Evolutionary conservation across 768 basidiomycete genomes (phyloP), one percentile per base, ranked within the genome.

Genomic region (Podaxis rugospora): DNA sequence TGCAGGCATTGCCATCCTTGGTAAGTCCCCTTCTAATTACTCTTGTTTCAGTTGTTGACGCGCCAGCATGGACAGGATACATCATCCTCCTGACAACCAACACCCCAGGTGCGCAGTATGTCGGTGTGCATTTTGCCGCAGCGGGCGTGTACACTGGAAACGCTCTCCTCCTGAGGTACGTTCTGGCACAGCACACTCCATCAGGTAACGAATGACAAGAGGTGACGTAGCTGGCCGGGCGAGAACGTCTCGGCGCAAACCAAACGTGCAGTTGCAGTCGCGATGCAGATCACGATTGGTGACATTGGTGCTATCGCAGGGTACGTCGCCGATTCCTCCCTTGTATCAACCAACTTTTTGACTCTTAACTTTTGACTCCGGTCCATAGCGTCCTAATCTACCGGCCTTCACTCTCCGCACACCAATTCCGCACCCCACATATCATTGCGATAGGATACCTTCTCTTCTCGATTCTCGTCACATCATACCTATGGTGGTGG

Each of bases 211-310:
- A 21, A 2, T 21, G n/a, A 35, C 35, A 18, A 37, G 14, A 23
- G 14, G 10, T 28, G 51, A n/a, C 27, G 4, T 63, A 78, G 80
- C 57, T 87, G 86, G 83, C 83, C 85, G 0, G 77, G 81, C 16
- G 86, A 88, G 69, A 87, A 87, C 63, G 84, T 88, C n/a, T 84
- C 84, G 11, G 83, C 81, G 10, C 86, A 87, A 65, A 87, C 85
- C 3, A 87, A 87, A 67, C 79, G 86, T 11, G 85, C 86, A 0
- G 77, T 85, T 1, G 83, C 82, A 1, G 77, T 85, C 3, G 86
- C 83, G 1, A 79, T 84, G 78, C 87, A 87, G 66, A 86, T 88
- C 51, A 82, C 81, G 7, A 79, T 87, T 10, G 84, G 84, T 11
- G 83, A 87, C 63, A 72, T 83, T 37, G 86, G 84, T 2, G 84